Conservation (phyloP, 2,329 filamentous ascomycete species). For the Seiridium cupressi region DNA sequence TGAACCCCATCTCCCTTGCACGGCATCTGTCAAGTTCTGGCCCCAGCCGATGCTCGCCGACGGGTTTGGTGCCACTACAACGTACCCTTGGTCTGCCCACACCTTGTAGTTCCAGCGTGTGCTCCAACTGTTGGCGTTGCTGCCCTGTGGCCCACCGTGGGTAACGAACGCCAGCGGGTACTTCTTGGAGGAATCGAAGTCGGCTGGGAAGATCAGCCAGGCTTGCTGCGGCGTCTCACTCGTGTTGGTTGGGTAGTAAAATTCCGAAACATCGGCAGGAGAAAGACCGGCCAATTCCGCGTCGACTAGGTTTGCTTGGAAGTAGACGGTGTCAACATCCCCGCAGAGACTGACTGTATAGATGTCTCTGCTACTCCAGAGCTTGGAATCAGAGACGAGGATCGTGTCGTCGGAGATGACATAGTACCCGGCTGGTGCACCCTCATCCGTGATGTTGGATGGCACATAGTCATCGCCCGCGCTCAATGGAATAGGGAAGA, state of each 20-base stretch:
- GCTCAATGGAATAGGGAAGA: slow-evolving; percentile 28
- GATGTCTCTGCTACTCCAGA: slow-evolving; percentile 33
- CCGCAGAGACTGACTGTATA: slow-evolving; percentile 25
- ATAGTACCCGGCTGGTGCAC: slow-evolving; percentile 25
- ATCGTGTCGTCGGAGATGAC: slow-evolving; percentile 24
- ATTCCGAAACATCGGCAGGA: slow-evolving; percentile 30
- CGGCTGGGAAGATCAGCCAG: slow-evolving; percentile 30
- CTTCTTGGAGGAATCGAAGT: slow-evolving; percentile 35
- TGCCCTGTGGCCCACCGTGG: slow-evolving; percentile 52
- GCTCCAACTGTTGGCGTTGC: slow-evolving; percentile 50
- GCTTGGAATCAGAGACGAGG: slow-evolving; percentile 31
- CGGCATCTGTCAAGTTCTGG: slow-evolving; percentile 50
- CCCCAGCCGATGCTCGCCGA: slow-evolving; percentile 54
- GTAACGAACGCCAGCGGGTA: slow-evolving; percentile 54
- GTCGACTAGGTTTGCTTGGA: slow-evolving; percentile 33
- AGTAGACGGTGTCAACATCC: slow-evolving; percentile 25
- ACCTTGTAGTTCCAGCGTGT: slow-evolving; percentile 53
- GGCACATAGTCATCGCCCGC: slow-evolving; percentile 26
- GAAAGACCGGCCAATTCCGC: slow-evolving; percentile 28
- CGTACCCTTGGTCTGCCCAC: slow-evolving; percentile 56
- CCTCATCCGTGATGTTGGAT: slow-evolving; percentile 31
- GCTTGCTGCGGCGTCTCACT: slow-evolving; percentile 29
- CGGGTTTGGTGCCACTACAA: slow-evolving; percentile 53
- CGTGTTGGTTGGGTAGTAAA: slow-evolving; percentile 32
- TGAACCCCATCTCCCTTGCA: slow-evolving; percentile 49